A percentile compares a stretch with the other conserved stretches of the same genome.
Evolutionary conservation across 129 eudicot genomes (phyloP).

Genomic region (Chrysanthemum makinoi): DNA sequence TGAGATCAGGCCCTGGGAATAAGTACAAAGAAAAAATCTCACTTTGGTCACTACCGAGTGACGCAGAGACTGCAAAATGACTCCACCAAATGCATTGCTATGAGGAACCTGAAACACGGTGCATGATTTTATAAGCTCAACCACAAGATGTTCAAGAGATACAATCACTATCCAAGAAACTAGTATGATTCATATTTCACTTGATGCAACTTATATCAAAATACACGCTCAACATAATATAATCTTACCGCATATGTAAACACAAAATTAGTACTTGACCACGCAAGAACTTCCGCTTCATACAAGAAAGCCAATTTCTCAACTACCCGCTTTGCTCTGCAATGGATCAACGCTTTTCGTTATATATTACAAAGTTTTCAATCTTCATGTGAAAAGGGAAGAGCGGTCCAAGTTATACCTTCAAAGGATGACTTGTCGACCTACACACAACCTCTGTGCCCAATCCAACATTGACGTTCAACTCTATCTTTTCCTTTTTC

Average conservation of each 20-base stretch:
- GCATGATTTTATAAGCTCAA: constrained; percentile 17
- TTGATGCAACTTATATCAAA: background rate
- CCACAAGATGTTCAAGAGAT: constrained; percentile 9
- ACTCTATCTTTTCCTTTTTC: constrained; percentile 71
- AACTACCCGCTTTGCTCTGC: constrained; percentile 59
- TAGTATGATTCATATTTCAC: constrained; percentile 4
- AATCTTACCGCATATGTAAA: constrained; percentile 45
- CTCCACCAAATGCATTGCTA: constrained; percentile 49
- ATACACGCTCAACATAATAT: background rate
- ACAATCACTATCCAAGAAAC: background rate
- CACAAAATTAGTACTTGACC: constrained; percentile 68
- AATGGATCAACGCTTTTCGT: background rate
- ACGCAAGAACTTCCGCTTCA: constrained; percentile 73
- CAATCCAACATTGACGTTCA: constrained; percentile 60
- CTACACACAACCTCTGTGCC: constrained; percentile 60
- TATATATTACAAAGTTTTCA: background rate
- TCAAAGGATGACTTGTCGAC: constrained; percentile 73
- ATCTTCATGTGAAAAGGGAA: background rate
- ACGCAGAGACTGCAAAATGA: constrained; percentile 73
- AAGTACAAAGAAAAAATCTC: constrained; percentile 72
- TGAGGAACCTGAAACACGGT: constrained; percentile 52
- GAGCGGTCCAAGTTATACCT: constrained; percentile 40
- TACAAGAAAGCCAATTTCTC: constrained; percentile 61
- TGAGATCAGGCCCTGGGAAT: constrained; percentile 56
- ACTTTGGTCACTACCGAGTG: constrained; percentile 48